Conservation (phyloP, 768 basidiomycete genomes). For the Rossbeevera mucosa region DNA sequence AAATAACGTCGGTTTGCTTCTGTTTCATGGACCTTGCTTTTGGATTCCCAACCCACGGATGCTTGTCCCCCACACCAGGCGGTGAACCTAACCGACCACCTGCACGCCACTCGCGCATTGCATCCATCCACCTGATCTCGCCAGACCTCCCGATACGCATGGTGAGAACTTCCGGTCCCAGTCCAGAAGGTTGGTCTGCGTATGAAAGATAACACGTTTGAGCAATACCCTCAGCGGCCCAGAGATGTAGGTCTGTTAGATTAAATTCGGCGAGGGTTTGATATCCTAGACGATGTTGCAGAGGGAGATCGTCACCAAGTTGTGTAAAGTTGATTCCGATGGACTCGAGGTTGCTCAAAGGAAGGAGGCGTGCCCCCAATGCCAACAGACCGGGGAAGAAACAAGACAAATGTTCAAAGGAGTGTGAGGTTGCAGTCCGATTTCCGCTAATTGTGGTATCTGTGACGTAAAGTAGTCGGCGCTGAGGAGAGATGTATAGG, state of each 20-base stretch:
- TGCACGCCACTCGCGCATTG: slow-evolving; percentile 45
- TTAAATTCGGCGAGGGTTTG: slow-evolving; percentile 42
- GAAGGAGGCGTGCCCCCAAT: slow-evolving; percentile 61
- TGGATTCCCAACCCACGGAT: slow-evolving; percentile 26
- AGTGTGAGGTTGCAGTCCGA: slow-evolving; percentile 38
- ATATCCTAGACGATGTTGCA: slow-evolving; percentile 27
- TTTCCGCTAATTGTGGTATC: slow-evolving; percentile 37
- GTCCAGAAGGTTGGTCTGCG: slow-evolving; percentile 63
- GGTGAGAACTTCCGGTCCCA: slow-evolving; percentile 59
- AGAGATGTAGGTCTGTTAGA: slow-evolving; percentile 62
- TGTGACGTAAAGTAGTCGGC: slow-evolving; percentile 66
- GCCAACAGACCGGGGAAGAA: slow-evolving; percentile 75
- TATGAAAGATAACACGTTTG: slow-evolving; percentile 69
- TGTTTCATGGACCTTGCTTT: slow-evolving; percentile 14
- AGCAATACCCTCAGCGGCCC: slow-evolving; percentile 73
- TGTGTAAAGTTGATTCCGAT: slow-evolving; percentile 44
- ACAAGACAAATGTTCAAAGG: slow-evolving; percentile 72
- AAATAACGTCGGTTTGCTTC: slow-evolving; percentile 20
- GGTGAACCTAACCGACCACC: slow-evolving; percentile 43
- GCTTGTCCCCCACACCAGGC: slow-evolving; percentile 47
- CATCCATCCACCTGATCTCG: slow-evolving; percentile 25
- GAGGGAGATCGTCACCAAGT: slow-evolving; percentile 29
- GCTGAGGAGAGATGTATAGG: slow-evolving; percentile 61
- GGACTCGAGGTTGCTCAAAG: slow-evolving; percentile 46
- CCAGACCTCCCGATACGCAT: slow-evolving; percentile 27